Evolutionary conservation across 2,329 filamentous ascomycete species (phyloP).

Genomic region (Penicillium rolfsii): DNA sequence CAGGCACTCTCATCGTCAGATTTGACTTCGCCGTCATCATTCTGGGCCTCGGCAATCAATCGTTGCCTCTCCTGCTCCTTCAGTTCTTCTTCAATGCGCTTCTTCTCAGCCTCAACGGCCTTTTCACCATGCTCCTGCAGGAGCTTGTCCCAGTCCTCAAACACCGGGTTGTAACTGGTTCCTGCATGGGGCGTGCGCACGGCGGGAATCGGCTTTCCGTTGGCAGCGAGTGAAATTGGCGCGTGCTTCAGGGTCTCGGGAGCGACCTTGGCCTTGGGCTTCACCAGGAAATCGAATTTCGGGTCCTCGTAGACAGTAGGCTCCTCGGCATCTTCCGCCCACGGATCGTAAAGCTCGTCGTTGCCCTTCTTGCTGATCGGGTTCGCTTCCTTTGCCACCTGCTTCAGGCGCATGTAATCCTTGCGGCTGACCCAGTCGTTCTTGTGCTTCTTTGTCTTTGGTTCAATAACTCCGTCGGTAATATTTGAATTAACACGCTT

Average conservation of each 20-base stretch:
- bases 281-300: constrained; percentile 67
- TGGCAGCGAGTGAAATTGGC: constrained; percentile 80
- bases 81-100: constrained; percentile 68
- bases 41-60: constrained; percentile 71
- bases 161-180: constrained; percentile 89
- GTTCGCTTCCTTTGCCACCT: constrained; percentile 71
- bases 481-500: constrained; percentile 75
- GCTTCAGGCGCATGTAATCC: constrained; percentile 76
- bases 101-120: constrained; percentile 76
- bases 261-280: constrained; percentile 67
- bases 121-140: constrained; percentile 75
- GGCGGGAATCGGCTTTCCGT: constrained; percentile 76
- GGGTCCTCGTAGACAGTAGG: constrained; percentile 51
- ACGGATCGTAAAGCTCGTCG: constrained; percentile 71
- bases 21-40: constrained; percentile 72
- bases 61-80: constrained; percentile 70
- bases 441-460: constrained; percentile 71
- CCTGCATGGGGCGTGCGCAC: constrained; percentile 79
- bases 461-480: constrained; percentile 71
- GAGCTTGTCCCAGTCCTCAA: constrained; percentile 80
- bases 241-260: constrained; percentile 75
- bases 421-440: constrained; percentile 81
- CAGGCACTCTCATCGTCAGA: constrained; percentile 90
- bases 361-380: constrained; percentile 59
- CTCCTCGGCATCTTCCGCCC: constrained; percentile 60